phyloP scores from a whole-genome alignment of 805 yeast genomes.

The Ogataea methanolica region DNA sequence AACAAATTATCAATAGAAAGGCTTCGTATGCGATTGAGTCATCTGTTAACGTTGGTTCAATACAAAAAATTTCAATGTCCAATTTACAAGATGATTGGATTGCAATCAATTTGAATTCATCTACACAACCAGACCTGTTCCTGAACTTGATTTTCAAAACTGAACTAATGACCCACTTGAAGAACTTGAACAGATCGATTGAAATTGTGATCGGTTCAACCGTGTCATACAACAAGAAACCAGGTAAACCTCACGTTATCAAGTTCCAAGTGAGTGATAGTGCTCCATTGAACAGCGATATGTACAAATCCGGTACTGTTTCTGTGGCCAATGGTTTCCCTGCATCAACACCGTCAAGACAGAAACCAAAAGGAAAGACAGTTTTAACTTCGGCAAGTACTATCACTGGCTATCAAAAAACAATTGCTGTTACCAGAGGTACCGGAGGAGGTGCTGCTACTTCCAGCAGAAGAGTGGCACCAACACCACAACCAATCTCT shows the following conservation, averaged over 20 bases:
- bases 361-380: conserved; percentile 62
- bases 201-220: conserved; percentile 65
- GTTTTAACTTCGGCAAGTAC: conserved; percentile 22
- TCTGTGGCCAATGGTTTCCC: conserved; percentile 78
- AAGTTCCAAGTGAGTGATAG: conserved; percentile 59
- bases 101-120: conserved; percentile 56
- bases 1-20: conserved; percentile 55
- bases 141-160: conserved; percentile 84
- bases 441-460: conserved; percentile 7
- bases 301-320: conserved; percentile 84
- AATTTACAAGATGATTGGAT: conserved; percentile 90
- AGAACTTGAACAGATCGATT: conserved; percentile 52
- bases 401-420: conserved; percentile 23
- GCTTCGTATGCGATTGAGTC: conserved; percentile 58
- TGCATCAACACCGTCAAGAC: conserved; percentile 61
- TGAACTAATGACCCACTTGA: conserved; percentile 74
- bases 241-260: conserved; percentile 72
- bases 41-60: conserved; percentile 52
- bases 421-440: conserved; percentile 9
- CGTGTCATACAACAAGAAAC: conserved; percentile 83
- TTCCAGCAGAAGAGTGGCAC: conserved; percentile 13
- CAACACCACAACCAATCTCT: conserved; percentile 11
- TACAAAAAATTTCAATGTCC: conserved; percentile 64
- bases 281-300: conserved; percentile 66
- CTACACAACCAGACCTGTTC: conserved; percentile 69